Base-by-base conservation (phyloP, 768 basidiomycete genomes). In the Trametes sanguinea region DNA sequence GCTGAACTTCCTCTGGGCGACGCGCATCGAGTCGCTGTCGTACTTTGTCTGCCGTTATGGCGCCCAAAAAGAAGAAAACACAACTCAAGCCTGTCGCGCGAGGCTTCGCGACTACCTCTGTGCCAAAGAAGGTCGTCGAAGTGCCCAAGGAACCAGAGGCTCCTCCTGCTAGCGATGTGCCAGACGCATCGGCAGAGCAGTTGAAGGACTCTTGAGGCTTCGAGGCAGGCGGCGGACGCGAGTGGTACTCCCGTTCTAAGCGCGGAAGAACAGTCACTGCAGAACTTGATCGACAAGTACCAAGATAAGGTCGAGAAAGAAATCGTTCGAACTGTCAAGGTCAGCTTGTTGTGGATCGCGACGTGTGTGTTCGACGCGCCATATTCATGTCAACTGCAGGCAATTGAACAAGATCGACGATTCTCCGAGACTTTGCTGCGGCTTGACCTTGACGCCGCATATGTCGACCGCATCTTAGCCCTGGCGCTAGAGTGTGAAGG, bases 251-350 rank as follows among this genome's bases (percentile, higher is more conserved):
- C 71, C 16, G 76, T 77, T 53, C 35, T 63, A 32, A 79, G 77
- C 54, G 76, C 73, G 10, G 83, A 83, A 69, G 84, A 88, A 54
- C 80, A 77, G 60, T 78, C 80, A 33, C 77, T 94, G 53, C 94
- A 95, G 75, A 76, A 73, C 48, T 69, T 94, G 50, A 84, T 96
- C 1, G 94, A 96, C 64, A 88, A 85, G 68, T 77, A 89, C 51
- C 93, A 96, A 69, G 93, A 95, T 17, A 94, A 87, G 71, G 90
- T 84, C 5, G 92, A 96, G 73, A 94, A 87, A 72, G 96, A 97
- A 68, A 85, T 95, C 58, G 74, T 78, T 4, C 81, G 87, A 60
- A 76, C 83, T 9, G 62, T 90, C 64, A 92, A 91, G 86, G 95
- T 89, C 67, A 22, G 76, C 22, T 16, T 33, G 29, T 43, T 4